A percentile compares a stretch with the other conserved stretches of the same genome.
These are phyloP conservation scores for Tuber brumale DNA, from an alignment of 495 filamentous ascomycete species.

Conservation along the genomic window DNA sequence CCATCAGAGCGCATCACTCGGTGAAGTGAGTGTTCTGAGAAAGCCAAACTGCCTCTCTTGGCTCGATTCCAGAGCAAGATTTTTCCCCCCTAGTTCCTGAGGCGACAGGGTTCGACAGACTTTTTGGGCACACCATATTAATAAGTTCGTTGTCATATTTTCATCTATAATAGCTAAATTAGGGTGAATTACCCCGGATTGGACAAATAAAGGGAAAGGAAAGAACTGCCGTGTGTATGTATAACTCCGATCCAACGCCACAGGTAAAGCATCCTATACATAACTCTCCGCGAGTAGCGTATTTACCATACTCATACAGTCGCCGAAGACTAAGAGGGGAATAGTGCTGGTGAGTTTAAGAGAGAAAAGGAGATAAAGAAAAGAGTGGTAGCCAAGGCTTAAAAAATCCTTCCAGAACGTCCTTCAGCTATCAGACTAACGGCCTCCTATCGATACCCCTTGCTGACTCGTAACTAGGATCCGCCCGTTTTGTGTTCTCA, in stretches of 20 bases:
- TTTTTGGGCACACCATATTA: neutral
- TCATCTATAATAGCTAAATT: neutral
- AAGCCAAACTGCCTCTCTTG: neutral
- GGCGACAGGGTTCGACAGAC: neutral
- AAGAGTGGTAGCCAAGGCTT: neutral
- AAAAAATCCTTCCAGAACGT: neutral
- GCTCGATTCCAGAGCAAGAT: neutral
- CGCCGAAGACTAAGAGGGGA: neutral
- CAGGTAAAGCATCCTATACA: neutral
- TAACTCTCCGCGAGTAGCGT: neutral
- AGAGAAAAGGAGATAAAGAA: neutral
- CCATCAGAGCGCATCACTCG: neutral
- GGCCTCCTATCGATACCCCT: neutral
- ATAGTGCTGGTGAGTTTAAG: neutral
- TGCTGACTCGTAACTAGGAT: neutral
- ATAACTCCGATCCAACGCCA: neutral
- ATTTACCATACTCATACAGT: neutral
- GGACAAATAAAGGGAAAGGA: neutral
- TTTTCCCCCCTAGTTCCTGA: neutral
- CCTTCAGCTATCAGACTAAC: neutral
- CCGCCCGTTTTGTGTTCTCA: neutral
- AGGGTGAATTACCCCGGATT: neutral
- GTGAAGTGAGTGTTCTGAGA: neutral
- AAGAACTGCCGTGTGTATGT: neutral
- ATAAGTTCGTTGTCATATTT: neutral